Percentiles rank a stretch among this genome's conserved stretches.
phyloP scores from a whole-genome alignment of 208 protist species.

The Endotrypanum monterogeii region DNA sequence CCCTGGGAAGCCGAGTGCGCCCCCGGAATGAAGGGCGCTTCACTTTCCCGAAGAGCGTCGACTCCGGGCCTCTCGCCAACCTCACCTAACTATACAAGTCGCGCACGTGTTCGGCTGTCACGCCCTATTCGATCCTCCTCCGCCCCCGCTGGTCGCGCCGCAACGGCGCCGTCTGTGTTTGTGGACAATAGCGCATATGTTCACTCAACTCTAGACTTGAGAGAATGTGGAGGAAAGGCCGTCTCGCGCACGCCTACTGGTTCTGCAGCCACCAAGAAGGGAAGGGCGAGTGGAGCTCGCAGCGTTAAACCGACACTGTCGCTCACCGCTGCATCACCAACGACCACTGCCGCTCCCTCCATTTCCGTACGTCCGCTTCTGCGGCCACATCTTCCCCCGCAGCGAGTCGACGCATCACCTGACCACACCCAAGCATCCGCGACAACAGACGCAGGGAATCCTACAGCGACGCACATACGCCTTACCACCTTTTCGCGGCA shows the following conservation, averaged over 20 bases:
- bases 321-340: neutral
- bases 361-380: conserved; percentile 10
- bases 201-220: neutral
- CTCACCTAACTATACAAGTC: neutral
- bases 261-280: neutral
- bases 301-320: neutral
- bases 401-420: neutral
- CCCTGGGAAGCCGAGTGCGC: neutral
- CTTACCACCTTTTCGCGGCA: conserved; percentile 7
- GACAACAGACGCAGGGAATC: neutral
- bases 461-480: neutral
- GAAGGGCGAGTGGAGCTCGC: neutral
- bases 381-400: neutral
- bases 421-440: neutral
- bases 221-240: neutral
- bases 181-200: neutral
- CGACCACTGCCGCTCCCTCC: neutral
- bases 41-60: neutral
- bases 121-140: neutral
- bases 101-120: neutral
- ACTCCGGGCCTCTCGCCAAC: neutral
- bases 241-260: neutral
- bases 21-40: neutral
- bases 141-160: neutral
- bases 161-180: neutral